phyloP scores from a whole-genome alignment of 164 flowering plant species.

The Nymphaea colorata region DNA sequence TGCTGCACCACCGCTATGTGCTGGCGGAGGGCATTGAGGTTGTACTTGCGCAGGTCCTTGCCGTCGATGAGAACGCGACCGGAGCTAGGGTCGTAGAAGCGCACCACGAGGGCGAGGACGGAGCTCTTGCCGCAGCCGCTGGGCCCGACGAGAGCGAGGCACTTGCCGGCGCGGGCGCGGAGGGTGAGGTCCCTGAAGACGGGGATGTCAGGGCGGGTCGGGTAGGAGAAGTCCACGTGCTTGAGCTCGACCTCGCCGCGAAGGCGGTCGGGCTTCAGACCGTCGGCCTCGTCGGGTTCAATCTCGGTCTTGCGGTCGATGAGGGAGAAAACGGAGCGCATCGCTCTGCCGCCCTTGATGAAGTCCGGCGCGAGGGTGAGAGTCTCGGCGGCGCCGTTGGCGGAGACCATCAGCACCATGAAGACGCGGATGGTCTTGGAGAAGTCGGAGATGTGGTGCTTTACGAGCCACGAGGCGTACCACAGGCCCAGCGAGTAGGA shows the following conservation, averaged over 20 bases:
- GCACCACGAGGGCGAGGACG: slow-evolving; percentile 59
- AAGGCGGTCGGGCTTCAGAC: slow-evolving; percentile 56
- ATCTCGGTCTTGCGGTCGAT: slow-evolving; percentile 90
- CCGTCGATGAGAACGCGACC: slow-evolving; percentile 86
- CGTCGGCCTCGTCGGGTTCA: slow-evolving; percentile 81
- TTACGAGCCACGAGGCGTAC: slow-evolving; percentile 98
- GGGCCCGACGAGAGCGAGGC: slow-evolving; percentile 94
- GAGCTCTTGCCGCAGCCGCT: slow-evolving; percentile 98
- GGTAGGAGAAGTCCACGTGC: slow-evolving; percentile 87
- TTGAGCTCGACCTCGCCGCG: slow-evolving; percentile 89
- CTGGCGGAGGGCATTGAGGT: slow-evolving; percentile 55
- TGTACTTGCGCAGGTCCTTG: slow-evolving; percentile 80
- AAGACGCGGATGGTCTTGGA: slow-evolving; percentile 91
- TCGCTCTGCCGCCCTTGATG: slow-evolving; percentile 91
- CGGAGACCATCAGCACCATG: slow-evolving; percentile 99
- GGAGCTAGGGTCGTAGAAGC: slow-evolving; percentile 88
- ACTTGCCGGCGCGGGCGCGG: slow-evolving; percentile 86
- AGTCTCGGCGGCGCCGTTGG: slow-evolving; percentile 99
- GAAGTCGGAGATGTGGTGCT: slow-evolving; percentile 93
- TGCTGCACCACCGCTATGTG: slow-evolving; percentile 86
- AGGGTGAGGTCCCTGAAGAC: slow-evolving; percentile 71
- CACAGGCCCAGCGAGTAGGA: slow-evolving; percentile 93
- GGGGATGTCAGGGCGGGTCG: slow-evolving; percentile 69
- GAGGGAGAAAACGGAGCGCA: slow-evolving; percentile 89
- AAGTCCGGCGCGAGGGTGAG: slow-evolving; percentile 94